Percentiles rank a stretch among this genome's conserved stretches.
Evolutionary conservation across 2,329 filamentous ascomycete genomes (phyloP).

Genomic region (Paraconiothyrium sp.): DNA sequence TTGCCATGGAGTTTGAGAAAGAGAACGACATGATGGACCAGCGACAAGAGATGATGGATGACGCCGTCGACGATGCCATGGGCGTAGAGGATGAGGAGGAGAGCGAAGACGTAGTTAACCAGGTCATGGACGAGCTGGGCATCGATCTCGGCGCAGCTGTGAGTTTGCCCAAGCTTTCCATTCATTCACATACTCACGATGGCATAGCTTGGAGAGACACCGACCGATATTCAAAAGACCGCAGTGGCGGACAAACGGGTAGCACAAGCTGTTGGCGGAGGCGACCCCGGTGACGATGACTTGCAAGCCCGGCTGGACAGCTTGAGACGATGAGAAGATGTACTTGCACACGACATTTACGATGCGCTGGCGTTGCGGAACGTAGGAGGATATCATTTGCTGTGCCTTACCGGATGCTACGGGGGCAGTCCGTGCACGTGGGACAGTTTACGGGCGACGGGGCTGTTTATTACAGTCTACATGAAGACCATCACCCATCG

Average conservation of each 20-base stretch:
- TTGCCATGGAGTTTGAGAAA: slow-evolving; percentile 98
- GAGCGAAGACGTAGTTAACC: slow-evolving; percentile 95
- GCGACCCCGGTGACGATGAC: slow-evolving; percentile 79
- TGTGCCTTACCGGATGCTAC: not conserved
- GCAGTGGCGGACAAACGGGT: slow-evolving; percentile 78
- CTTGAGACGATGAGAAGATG: slow-evolving; percentile 64
- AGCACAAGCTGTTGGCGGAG: slow-evolving; percentile 84
- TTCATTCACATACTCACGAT: slow-evolving; percentile 23
- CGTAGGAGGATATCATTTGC: slow-evolving; percentile 6
- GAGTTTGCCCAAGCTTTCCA: slow-evolving; percentile 50
- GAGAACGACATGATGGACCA: slow-evolving; percentile 99
- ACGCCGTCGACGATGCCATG: slow-evolving; percentile 96
- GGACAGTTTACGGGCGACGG: not conserved
- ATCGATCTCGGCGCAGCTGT: slow-evolving; percentile 91
- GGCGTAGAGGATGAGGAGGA: slow-evolving; percentile 92
- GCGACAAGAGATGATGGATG: slow-evolving; percentile 99
- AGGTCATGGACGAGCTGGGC: slow-evolving; percentile 96
- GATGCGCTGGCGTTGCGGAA: slow-evolving; percentile 22
- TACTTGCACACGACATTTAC: not conserved
- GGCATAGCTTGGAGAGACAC: slow-evolving; percentile 86
- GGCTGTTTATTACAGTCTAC: not conserved
- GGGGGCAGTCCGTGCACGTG: not conserved
- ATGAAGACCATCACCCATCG: not conserved
- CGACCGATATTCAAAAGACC: slow-evolving; percentile 79
- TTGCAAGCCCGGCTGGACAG: slow-evolving; percentile 93